Evolutionary conservation across 768 basidiomycete species (phyloP).

Genomic region (Boletus huronensis): DNA sequence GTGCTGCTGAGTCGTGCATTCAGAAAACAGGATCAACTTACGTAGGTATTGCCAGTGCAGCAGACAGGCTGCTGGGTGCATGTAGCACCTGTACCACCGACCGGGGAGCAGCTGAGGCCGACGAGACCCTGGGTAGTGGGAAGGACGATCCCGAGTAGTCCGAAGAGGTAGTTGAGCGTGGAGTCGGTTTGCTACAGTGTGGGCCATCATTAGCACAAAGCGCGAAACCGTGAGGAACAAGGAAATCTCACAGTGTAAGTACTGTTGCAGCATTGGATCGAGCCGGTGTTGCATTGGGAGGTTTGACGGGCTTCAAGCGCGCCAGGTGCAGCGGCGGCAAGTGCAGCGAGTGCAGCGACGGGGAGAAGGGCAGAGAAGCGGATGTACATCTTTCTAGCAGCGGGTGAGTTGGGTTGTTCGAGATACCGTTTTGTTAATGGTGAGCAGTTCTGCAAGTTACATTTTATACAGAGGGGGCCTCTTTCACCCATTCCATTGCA

Average conservation of each 20-base stretch:
- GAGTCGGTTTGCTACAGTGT: neutral
- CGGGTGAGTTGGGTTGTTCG: neutral
- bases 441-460: neutral
- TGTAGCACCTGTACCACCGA: neutral
- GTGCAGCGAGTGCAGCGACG: conserved; percentile 6
- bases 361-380: conserved; percentile 6
- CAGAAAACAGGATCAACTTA: neutral
- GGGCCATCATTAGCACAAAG: neutral
- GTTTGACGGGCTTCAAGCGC: neutral
- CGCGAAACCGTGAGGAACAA: no score
- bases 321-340: conserved; percentile 4
- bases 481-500: no score
- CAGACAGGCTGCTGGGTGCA: conserved; percentile 19
- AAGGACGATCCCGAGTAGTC: neutral
- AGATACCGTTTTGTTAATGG: neutral
- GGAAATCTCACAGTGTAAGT: neutral
- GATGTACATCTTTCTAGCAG: conserved; percentile 3
- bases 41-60: neutral
- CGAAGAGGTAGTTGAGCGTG: neutral
- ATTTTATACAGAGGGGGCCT: conserved; percentile 11
- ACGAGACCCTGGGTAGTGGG: neutral
- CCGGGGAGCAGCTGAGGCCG: conserved; percentile 1
- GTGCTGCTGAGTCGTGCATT: no score
- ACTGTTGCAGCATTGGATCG: conserved; percentile 7
- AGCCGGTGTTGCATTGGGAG: conserved; percentile 12